phyloP scores from a whole-genome alignment of 345 rosid genomes.

The Moringa oleifera region DNA sequence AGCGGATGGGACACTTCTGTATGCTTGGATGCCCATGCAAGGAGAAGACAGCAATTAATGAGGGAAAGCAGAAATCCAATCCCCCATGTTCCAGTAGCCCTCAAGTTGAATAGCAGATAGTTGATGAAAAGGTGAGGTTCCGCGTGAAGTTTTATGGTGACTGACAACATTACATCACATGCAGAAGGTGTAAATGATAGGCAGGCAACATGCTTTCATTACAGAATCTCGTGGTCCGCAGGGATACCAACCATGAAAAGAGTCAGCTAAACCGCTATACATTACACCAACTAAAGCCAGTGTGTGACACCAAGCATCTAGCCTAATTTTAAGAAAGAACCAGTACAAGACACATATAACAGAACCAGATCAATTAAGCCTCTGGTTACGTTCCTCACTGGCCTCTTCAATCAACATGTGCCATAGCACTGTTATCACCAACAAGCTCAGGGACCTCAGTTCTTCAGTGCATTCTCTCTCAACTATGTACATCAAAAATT shows the following conservation, averaged over 20 bases:
- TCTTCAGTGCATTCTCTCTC: constrained; percentile 15
- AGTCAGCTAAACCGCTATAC: constrained; percentile 19
- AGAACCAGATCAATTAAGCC: constrained; percentile 12
- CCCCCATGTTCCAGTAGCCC: no score
- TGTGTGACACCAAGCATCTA: constrained; percentile 8
- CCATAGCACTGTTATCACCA: neutral
- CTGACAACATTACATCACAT: neutral
- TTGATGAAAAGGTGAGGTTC: no score
- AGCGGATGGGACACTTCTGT: no score
- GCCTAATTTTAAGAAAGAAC: neutral
- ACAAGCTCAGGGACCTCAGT: neutral
- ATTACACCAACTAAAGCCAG: constrained; percentile 20
- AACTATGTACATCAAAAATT: constrained; percentile 4
- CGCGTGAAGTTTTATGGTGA: neutral
- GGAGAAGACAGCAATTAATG: no score
- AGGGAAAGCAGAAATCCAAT: no score
- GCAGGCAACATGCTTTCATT: constrained; percentile 11
- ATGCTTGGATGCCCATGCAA: no score
- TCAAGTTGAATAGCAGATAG: no score
- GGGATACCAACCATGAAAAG: constrained; percentile 1
- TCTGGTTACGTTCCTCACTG: constrained; percentile 14
- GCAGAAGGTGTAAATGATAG: constrained; percentile 7
- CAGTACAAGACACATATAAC: constrained; percentile 3
- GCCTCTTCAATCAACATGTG: constrained; percentile 1
- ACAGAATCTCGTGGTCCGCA: constrained; percentile 14